Conservation (phyloP, 1,284 basidiomycete genomes). For the Phylloporus sp. region DNA sequence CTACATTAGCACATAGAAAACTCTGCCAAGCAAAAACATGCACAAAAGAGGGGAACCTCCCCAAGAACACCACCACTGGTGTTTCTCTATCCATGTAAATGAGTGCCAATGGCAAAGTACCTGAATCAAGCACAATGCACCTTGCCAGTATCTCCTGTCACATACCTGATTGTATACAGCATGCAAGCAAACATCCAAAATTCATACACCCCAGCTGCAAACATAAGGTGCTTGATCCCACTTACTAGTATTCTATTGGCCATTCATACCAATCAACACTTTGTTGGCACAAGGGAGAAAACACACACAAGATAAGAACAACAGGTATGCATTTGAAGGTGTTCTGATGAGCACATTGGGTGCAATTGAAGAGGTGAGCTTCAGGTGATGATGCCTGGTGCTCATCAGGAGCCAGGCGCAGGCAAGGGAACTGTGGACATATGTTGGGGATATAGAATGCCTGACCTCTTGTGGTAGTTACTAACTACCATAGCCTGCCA, state of each 20-base stretch:
- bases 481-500: conserved; percentile 35
- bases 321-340: conserved; percentile 41
- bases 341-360: conserved; percentile 47
- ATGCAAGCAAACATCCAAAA: conserved; percentile 41
- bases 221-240: conserved; percentile 37
- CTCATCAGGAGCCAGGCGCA: conserved; percentile 14
- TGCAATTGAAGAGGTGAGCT: conserved; percentile 42
- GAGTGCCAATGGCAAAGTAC: neutral
- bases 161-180: conserved; percentile 39
- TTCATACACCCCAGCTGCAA: conserved; percentile 33
- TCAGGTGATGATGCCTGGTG: conserved; percentile 33
- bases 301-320: conserved; percentile 20
- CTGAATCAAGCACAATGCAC: conserved; percentile 22
- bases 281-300: neutral
- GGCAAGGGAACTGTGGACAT: neutral
- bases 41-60: conserved; percentile 17
- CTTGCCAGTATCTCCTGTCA: conserved; percentile 32
- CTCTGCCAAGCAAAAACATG: neutral
- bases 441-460: conserved; percentile 40
- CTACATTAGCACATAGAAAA: neutral
- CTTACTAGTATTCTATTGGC: conserved; percentile 33
- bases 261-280: neutral
- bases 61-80: conserved; percentile 23
- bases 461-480: conserved; percentile 34
- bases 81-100: conserved; percentile 17